Evolutionary conservation across 2,329 filamentous ascomycete genomes (phyloP).

Genomic region (Colletotrichum eleusines): DNA sequence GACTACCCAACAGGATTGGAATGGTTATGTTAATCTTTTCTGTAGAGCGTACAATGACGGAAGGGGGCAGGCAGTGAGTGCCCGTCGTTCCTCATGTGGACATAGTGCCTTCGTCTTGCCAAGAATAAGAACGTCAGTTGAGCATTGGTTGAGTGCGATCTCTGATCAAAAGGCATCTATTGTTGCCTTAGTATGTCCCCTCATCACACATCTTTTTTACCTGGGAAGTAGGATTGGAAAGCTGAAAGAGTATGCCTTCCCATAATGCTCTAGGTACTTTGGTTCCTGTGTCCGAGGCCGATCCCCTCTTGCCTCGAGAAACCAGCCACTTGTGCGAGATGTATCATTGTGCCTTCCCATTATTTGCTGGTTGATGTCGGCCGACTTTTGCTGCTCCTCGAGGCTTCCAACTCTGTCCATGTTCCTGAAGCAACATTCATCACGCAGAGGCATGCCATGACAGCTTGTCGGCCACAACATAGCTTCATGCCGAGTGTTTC

Average conservation of each 20-base stretch:
- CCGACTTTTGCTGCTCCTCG: background rate
- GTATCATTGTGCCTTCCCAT: conserved; percentile 3
- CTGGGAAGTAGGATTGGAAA: background rate
- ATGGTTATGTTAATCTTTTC: background rate
- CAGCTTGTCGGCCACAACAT: conserved; percentile 19
- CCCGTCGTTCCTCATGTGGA: background rate
- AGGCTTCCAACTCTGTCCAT: background rate
- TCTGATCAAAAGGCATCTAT: background rate
- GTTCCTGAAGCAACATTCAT: background rate
- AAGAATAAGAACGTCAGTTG: background rate
- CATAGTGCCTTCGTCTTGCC: background rate
- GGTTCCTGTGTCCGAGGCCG: background rate
- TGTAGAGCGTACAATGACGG: no score
- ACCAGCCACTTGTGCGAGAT: background rate
- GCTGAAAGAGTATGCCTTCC: background rate
- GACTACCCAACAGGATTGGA: background rate
- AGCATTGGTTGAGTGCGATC: background rate
- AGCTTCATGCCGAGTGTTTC: conserved; percentile 31
- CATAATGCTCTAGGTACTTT: background rate
- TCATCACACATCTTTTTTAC: background rate
- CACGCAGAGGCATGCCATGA: conserved; percentile 10
- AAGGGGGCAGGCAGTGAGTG: background rate
- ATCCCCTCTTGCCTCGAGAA: background rate
- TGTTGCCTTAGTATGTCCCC: background rate
- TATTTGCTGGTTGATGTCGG: background rate